Evolutionary conservation across 2,329 filamentous ascomycete genomes (phyloP).

Genomic region (Aspergillus ochraceoroseus): DNA sequence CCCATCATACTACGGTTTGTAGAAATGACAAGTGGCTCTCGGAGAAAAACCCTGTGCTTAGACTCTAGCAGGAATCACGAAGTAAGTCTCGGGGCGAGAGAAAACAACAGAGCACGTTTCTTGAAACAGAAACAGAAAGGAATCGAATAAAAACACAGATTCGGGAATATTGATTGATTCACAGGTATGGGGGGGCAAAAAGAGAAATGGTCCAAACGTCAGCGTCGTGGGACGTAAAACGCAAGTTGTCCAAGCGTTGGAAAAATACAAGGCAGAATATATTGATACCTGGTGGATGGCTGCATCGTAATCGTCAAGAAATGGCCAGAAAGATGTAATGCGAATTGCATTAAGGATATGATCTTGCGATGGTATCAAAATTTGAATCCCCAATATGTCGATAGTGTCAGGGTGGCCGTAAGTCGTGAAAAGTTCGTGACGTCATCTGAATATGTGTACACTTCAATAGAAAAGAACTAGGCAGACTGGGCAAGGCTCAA

Average conservation of each 20-base stretch:
- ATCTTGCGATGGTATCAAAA: slow-evolving; percentile 26
- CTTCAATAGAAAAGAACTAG: slow-evolving; percentile 24
- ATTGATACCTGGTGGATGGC: slow-evolving; percentile 13
- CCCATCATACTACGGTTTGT: slow-evolving; percentile 16
- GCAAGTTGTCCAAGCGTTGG: slow-evolving; percentile 17
- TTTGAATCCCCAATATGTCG: slow-evolving; percentile 24
- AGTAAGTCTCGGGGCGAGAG: too few species aligned
- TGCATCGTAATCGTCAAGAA: slow-evolving; percentile 20
- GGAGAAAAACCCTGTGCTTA: too few species aligned
- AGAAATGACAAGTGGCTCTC: slow-evolving; percentile 10
- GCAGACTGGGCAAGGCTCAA: slow-evolving; percentile 17
- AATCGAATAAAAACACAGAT: slow-evolving; percentile 8
- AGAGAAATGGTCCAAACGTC: slow-evolving; percentile 9
- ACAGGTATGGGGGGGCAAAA: too few species aligned
- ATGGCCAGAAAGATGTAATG: slow-evolving; percentile 21
- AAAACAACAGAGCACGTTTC: slow-evolving; percentile 10
- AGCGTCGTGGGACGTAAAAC: slow-evolving; percentile 14
- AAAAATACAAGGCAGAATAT: slow-evolving; percentile 24
- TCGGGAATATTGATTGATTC: slow-evolving; percentile 3
- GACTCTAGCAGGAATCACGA: too few species aligned
- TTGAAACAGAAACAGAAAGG: slow-evolving; percentile 10
- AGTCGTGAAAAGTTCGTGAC: slow-evolving; percentile 35
- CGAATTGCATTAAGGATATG: slow-evolving; percentile 20
- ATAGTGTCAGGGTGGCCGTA: slow-evolving; percentile 26
- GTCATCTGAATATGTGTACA: slow-evolving; percentile 41